Evolutionary conservation across 257 asterid genomes (phyloP).

Genomic region (Rhazya stricta): DNA sequence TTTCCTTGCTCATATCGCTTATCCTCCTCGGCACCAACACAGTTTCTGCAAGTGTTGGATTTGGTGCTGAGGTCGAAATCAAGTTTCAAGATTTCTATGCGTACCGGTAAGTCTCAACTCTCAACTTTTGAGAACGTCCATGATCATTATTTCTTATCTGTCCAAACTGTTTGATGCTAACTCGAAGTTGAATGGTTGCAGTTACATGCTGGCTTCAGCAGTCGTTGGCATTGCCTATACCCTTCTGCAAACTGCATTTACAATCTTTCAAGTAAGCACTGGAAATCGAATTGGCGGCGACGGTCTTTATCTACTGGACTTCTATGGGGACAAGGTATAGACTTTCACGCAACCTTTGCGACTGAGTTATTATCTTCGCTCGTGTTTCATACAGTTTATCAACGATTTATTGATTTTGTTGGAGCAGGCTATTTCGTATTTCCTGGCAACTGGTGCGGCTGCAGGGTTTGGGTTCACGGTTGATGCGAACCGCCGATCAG

Average conservation of each 20-base stretch:
- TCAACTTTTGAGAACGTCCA: too few species aligned
- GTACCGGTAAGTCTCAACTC: slow-evolving; percentile 22
- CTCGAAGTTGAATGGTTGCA: slow-evolving; percentile 5
- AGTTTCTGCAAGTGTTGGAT: neutral
- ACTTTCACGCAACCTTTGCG: too few species aligned
- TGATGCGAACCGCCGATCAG: slow-evolving; percentile 24
- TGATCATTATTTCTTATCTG: neutral
- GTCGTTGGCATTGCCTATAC: slow-evolving; percentile 40
- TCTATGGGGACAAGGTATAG: slow-evolving; percentile 50
- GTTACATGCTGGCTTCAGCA: slow-evolving; percentile 39
- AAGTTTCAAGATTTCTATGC: slow-evolving; percentile 29
- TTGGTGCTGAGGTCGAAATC: neutral
- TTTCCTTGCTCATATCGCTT: slow-evolving; percentile 34
- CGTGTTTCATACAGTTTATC: too few species aligned
- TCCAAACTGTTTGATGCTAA: neutral
- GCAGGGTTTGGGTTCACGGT: slow-evolving; percentile 49
- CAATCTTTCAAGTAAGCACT: slow-evolving; percentile 32
- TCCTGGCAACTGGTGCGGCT: slow-evolving; percentile 48
- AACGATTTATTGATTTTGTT: neutral
- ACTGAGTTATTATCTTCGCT: too few species aligned
- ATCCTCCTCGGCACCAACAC: slow-evolving; percentile 33
- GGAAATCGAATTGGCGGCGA: slow-evolving; percentile 50
- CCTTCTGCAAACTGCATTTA: slow-evolving; percentile 39
- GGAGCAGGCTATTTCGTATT: slow-evolving; percentile 28
- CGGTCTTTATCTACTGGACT: slow-evolving; percentile 28